These are phyloP conservation scores for Alternaria dauci DNA, from an alignment of 2,329 filamentous ascomycete species.

Conservation along the genomic window DNA sequence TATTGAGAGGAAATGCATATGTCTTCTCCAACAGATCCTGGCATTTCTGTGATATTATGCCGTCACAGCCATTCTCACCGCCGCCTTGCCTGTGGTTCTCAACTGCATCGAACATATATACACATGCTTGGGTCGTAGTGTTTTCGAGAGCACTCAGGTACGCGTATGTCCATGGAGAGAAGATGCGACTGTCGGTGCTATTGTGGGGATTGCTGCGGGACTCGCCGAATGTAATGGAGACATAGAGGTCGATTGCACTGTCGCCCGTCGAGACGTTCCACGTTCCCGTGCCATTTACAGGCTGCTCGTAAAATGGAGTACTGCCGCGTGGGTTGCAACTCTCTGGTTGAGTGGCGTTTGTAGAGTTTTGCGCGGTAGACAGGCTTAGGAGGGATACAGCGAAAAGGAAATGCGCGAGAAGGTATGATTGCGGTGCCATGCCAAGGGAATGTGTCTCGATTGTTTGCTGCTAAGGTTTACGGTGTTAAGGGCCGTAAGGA, in stretches of 20 bases:
- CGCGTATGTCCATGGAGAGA: neutral
- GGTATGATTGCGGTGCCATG: neutral
- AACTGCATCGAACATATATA: neutral
- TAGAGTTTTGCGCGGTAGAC: neutral
- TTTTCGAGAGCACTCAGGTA: neutral
- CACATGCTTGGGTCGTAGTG: neutral
- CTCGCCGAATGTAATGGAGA: slow-evolving; percentile 5
- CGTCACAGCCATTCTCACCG: neutral
- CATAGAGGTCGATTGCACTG: neutral
- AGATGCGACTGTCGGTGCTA: neutral
- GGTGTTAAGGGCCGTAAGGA: neutral
- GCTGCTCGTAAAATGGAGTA: neutral
- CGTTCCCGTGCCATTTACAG: neutral
- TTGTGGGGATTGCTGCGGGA: neutral
- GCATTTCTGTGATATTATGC: neutral
- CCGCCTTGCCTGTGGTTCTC: neutral
- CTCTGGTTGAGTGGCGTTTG: neutral
- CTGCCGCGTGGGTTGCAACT: neutral
- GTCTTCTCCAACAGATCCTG: neutral
- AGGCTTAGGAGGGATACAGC: neutral
- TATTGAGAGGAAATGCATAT: neutral
- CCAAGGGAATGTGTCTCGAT: too few relatives aligned
- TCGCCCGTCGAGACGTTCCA: neutral
- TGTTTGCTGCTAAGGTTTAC: fast-evolving
- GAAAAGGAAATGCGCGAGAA: neutral